Conservation (phyloP, 345 rosid genomes). For the Lepidium aucheri region DNA sequence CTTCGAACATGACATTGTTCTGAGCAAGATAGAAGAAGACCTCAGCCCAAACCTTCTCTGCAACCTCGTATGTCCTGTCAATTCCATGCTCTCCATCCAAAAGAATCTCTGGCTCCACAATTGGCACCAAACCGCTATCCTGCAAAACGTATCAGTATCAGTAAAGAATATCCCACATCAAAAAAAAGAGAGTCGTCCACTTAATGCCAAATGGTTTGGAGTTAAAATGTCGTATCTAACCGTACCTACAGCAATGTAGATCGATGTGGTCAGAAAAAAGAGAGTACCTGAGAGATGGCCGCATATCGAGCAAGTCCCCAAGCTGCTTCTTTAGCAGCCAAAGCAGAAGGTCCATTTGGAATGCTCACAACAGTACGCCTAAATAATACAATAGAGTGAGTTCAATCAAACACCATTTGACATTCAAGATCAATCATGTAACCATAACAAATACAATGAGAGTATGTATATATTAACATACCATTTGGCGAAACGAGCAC, state of each 20-base stretch:
- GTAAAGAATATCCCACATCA: no score
- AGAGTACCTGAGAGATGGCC: constrained; percentile 67
- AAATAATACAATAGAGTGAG: neutral
- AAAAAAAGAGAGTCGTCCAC: no score
- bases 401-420: neutral
- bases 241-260: neutral
- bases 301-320: constrained; percentile 98
- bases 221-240: no score
- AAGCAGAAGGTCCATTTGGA: constrained; percentile 90
- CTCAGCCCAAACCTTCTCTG: constrained; percentile 89
- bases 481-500: constrained; percentile 99
- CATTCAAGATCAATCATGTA: neutral
- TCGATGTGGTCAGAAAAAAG: neutral
- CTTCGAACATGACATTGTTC: constrained; percentile 89
- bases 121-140: constrained; percentile 96
- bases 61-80: constrained; percentile 87
- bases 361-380: constrained; percentile 99
- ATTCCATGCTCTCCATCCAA: constrained; percentile 88
- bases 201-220: no score
- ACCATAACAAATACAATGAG: no score
- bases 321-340: constrained; percentile 95
- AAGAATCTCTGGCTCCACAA: constrained; percentile 95
- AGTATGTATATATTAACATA: neutral
- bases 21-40: constrained; percentile 92
- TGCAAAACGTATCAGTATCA: constrained; percentile 12